phyloP scores from a whole-genome alignment of 1,139 yeast genomes.

The Debaryomyces psychrophilus region DNA sequence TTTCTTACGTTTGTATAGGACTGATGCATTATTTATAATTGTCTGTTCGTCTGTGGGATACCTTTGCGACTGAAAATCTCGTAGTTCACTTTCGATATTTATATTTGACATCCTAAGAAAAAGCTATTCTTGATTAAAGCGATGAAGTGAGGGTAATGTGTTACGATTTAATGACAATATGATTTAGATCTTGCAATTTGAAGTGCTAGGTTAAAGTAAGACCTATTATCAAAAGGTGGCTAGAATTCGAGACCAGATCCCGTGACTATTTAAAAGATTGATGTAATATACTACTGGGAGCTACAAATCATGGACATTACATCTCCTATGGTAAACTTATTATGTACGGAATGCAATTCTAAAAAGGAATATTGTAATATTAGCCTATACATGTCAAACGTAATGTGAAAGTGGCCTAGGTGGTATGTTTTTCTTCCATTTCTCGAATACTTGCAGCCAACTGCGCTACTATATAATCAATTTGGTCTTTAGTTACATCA shows the following conservation, averaged over 20 bases:
- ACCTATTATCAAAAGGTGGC: neutral
- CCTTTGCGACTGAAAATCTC: slow-evolving; percentile 33
- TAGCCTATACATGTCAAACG: no score
- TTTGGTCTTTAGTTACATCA: slow-evolving; percentile 23
- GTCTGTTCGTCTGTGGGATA: slow-evolving; percentile 46
- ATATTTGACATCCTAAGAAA: slow-evolving; percentile 9
- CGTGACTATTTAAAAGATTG: neutral
- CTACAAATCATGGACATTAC: no score
- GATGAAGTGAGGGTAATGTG: neutral
- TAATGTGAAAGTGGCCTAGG: no score
- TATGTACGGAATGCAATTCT: no score
- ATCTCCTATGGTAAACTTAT: no score
- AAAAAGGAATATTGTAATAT: no score
- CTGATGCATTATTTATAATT: slow-evolving; percentile 35
- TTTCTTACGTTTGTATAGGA: slow-evolving; percentile 44
- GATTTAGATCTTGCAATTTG: neutral
- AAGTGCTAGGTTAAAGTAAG: neutral
- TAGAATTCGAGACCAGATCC: neutral
- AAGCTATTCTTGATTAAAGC: neutral
- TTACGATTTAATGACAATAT: neutral
- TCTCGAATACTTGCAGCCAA: neutral
- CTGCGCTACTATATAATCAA: neutral
- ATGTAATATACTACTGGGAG: neutral
- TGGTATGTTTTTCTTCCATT: neutral
- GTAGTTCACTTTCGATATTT: slow-evolving; percentile 26